Base-by-base conservation (phyloP, 176 grass and related monocot genomes). In the Lolium multiflorum region DNA sequence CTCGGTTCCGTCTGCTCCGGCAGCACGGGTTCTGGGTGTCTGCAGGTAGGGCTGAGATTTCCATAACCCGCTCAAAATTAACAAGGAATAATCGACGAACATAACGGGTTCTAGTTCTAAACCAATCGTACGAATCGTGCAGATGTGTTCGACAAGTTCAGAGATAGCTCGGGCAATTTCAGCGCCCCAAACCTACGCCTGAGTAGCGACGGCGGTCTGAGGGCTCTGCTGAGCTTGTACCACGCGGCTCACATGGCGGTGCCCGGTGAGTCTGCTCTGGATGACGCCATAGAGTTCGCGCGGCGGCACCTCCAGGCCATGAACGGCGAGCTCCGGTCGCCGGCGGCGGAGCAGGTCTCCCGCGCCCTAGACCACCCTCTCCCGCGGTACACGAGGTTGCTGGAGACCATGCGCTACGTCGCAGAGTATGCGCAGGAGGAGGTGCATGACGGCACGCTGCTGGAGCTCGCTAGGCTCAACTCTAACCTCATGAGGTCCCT, bases 71-170 rank as follows among this genome's bases (percentile, higher is more conserved):
- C 7, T 44, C 41, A 44, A 8, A 44, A 44, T 8, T 44, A 44
- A 44, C 31, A 35, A 44, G 41, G 41, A 44, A 44, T 8, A 8
- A 44, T 44, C 5, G 7, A 44, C 41, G 6, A 44, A 44, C 7
- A 44, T 44, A 44, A 44, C 7, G 41, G 7, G 6, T 44, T 44
- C 41, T 44, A 44, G 41, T 44, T 44, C 41, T 44, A 44, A 44
- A 44, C 7, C 41, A 44, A 44, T 44, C 41, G 5, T 44, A 44
- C 41, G 41, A 7, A 8, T 7, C 41, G 5, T 44, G 41, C 55
- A 79, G 77, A 80, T 44, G 77, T 48, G 4, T 80, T 80, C 4
- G 4, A 80, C 38, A 80, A 48, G 38, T 80, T 80, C 58, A 80
- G 1, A 80, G 57, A 79, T 6, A 13, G 3, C 39, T 1, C 7